phyloP scores from a whole-genome alignment of 371 early-diverging fungal genomes.

The Apophysomyces trapeziformis region DNA sequence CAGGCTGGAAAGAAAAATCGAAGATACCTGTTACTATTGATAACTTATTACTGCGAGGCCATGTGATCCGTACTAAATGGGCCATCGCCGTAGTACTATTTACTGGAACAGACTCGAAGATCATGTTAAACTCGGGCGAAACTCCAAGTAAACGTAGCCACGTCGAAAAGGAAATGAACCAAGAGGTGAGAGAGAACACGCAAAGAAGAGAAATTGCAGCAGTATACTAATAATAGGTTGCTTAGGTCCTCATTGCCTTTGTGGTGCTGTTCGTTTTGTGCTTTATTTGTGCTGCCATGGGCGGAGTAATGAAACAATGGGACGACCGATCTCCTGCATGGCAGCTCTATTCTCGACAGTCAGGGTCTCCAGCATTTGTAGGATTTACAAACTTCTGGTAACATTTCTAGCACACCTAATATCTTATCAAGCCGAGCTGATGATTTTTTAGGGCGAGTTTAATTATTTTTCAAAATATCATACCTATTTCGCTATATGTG shows the following conservation, averaged over 20 bases:
- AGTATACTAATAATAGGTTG: neutral
- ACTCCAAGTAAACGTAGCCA: slow-evolving; percentile 89
- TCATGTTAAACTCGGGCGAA: slow-evolving; percentile 84
- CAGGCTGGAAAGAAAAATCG: slow-evolving; percentile 29
- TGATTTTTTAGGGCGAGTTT: slow-evolving; percentile 62
- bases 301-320: slow-evolving; percentile 51
- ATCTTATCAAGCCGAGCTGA: neutral
- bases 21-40: slow-evolving; percentile 74
- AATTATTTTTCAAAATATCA: slow-evolving; percentile 94
- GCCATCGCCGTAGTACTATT: slow-evolving; percentile 84
- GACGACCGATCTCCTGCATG: slow-evolving; percentile 37
- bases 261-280: slow-evolving; percentile 74
- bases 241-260: slow-evolving; percentile 78
- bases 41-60: slow-evolving; percentile 91
- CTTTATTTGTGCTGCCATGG: slow-evolving; percentile 72
- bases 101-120: slow-evolving; percentile 94
- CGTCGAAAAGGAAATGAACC: slow-evolving; percentile 90
- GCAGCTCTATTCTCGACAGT: slow-evolving; percentile 38
- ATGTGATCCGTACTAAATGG: slow-evolving; percentile 85
- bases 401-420: neutral
- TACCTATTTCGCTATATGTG: slow-evolving; percentile 97
- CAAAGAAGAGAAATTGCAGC: neutral
- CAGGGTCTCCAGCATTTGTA: slow-evolving; percentile 41
- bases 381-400: slow-evolving; percentile 69
- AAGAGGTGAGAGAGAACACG: slow-evolving; percentile 58